Percentiles rank a stretch among this genome's conserved stretches.
These are phyloP conservation scores for Vicia villosa DNA, from an alignment of 306 rosid species.

Conservation along the genomic window DNA sequence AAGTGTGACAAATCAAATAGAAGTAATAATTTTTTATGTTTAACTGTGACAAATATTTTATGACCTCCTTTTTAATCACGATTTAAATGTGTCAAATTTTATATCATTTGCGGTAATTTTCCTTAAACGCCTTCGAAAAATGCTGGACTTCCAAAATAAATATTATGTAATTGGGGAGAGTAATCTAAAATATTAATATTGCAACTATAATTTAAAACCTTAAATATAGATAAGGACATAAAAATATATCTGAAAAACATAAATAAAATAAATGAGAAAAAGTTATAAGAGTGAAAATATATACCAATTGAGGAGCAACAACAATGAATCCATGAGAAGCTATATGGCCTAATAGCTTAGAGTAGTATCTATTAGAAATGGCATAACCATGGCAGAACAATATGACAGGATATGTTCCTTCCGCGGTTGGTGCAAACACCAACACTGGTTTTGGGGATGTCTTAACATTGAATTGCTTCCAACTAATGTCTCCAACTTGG, in stretches of 20 bases:
- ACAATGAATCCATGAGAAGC: constrained; percentile 63
- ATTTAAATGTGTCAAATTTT: no score
- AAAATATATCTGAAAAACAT: neutral
- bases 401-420: constrained; percentile 51
- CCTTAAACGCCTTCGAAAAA: no score
- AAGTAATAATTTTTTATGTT: no score
- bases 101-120: no score
- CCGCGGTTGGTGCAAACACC: constrained; percentile 46
- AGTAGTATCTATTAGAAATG: constrained; percentile 45
- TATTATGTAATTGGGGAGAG: no score
- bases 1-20: no score
- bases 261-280: neutral
- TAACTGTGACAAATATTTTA: no score
- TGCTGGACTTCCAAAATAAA: no score
- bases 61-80: no score
- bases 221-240: neutral
- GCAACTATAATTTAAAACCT: neutral
- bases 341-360: constrained; percentile 47
- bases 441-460: constrained; percentile 55
- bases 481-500: constrained; percentile 32
- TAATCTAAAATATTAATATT: neutral
- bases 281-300: neutral
- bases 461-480: constrained; percentile 24
- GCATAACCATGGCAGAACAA: constrained; percentile 65
- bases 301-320: constrained; percentile 65